Percentiles rank a stretch among this genome's conserved stretches.
These are phyloP conservation scores for Tolypocladium tundrense DNA, from an alignment of 2,329 filamentous ascomycete species.

Conservation along the genomic window DNA sequence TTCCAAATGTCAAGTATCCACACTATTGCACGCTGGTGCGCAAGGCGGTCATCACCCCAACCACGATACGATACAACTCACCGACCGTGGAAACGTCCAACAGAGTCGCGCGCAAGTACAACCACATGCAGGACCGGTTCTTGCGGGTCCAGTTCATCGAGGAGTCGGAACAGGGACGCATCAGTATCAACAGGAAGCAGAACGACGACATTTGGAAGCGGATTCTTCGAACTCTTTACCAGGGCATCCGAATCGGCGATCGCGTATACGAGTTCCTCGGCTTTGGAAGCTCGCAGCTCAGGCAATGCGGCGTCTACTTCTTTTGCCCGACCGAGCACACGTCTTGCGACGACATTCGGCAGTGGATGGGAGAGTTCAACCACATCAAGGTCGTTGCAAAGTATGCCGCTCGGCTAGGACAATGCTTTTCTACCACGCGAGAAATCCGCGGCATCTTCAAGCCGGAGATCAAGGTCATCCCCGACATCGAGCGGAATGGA, in stretches of 20 bases:
- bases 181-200: conserved; percentile 38
- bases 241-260: conserved; percentile 76
- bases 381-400: conserved; percentile 81
- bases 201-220: conserved; percentile 66
- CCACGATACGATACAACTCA: conserved; percentile 66
- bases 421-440: conserved; percentile 90
- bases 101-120: conserved; percentile 67
- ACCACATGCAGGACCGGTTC: conserved; percentile 63
- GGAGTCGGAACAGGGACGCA: conserved; percentile 54
- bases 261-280: conserved; percentile 83
- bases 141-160: conserved; percentile 84
- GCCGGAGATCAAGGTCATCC: conserved; percentile 47
- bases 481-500: conserved; percentile 59
- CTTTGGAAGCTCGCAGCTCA: conserved; percentile 90
- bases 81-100: conserved; percentile 82
- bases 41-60: conserved; percentile 74
- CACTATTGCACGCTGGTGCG: conserved; percentile 65
- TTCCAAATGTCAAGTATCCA: conserved; percentile 45
- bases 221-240: conserved; percentile 57
- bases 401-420: conserved; percentile 78
- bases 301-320: conserved; percentile 87
- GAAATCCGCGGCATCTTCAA: conserved; percentile 56
- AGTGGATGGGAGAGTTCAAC: conserved; percentile 77
- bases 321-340: conserved; percentile 62
- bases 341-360: conserved; percentile 66